Evolutionary conservation across 2,329 filamentous ascomycete species (phyloP).

Genomic region (Ophiocordyceps unilateralis): DNA sequence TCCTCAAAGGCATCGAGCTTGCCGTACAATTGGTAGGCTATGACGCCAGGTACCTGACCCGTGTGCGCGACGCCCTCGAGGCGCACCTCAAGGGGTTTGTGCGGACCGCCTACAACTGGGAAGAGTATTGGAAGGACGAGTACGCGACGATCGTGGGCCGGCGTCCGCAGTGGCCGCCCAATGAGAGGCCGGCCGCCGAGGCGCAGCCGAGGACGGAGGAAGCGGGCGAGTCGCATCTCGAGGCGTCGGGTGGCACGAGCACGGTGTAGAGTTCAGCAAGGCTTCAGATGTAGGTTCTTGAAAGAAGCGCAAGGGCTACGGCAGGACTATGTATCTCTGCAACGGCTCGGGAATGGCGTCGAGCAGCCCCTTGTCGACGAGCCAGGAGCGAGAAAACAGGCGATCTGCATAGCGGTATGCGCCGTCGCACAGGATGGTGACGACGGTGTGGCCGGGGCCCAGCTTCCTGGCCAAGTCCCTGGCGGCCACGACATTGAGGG

Average conservation of each 20-base stretch:
- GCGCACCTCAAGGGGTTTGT: slow-evolving; percentile 18
- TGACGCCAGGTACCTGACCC: slow-evolving; percentile 14
- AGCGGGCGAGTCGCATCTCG: too few relatives aligned
- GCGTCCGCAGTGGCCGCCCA: slow-evolving; percentile 11
- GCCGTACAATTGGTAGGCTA: slow-evolving; percentile 23
- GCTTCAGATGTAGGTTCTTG: too few relatives aligned
- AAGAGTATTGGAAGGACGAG: slow-evolving; percentile 7
- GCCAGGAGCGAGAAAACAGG: slow-evolving; percentile 81
- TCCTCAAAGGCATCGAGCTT: slow-evolving; percentile 24
- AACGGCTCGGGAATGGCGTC: slow-evolving; percentile 68
- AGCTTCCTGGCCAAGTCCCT: slow-evolving; percentile 86
- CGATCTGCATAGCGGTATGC: slow-evolving; percentile 95
- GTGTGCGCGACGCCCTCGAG: slow-evolving; percentile 20
- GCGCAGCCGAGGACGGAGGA: too few relatives aligned
- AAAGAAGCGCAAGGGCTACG: slow-evolving; percentile 30
- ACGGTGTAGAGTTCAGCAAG: too few relatives aligned
- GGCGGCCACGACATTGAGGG: slow-evolving; percentile 87
- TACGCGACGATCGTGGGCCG: slow-evolving; percentile 12
- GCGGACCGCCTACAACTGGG: slow-evolving; percentile 4
- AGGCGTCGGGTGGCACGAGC: too few relatives aligned
- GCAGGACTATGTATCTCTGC: slow-evolving; percentile 87
- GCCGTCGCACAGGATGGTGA: slow-evolving; percentile 87
- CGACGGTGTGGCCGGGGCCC: slow-evolving; percentile 75
- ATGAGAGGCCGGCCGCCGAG: too few relatives aligned
- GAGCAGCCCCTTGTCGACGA: slow-evolving; percentile 69